phyloP scores from a whole-genome alignment of 331 rosid genomes.

The Quercus lobata region DNA sequence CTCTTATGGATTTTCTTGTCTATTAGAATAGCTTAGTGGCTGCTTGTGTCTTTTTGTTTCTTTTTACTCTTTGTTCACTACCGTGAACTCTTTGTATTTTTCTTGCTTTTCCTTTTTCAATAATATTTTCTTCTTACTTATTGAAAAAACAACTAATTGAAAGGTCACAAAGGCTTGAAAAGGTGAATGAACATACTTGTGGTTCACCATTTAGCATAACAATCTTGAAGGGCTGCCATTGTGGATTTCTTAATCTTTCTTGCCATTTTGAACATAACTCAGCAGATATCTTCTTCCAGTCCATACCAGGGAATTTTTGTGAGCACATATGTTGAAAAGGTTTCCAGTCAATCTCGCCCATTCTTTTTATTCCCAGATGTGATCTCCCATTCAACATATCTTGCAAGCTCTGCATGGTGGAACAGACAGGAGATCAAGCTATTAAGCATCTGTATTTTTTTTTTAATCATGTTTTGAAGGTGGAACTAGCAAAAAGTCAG shows the following conservation, averaged over 20 bases:
- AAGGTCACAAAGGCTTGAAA: neutral
- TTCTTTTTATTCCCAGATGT: constrained; percentile 27
- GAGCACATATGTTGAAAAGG: constrained; percentile 33
- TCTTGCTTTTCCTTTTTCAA: no score
- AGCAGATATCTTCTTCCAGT: constrained; percentile 24
- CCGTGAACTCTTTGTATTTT: no score
- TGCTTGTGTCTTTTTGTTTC: no score
- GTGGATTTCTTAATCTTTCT: constrained; percentile 24
- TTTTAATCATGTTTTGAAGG: neutral
- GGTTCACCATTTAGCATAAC: constrained; percentile 14
- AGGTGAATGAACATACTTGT: constrained; percentile 15
- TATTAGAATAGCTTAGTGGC: no score
- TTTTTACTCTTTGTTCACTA: no score
- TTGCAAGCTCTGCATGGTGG: constrained; percentile 24
- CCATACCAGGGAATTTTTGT: constrained; percentile 18
- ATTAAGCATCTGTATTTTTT: constrained; percentile 1
- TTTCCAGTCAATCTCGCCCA: constrained; percentile 35
- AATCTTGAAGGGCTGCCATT: constrained; percentile 41
- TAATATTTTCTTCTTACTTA: no score
- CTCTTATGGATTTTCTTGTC: no score
- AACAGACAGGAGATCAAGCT: neutral
- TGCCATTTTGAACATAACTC: constrained; percentile 37
- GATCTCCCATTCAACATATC: constrained; percentile 21
- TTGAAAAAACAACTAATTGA: no score
- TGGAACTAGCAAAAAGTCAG: neutral